phyloP scores from a whole-genome alignment of 1,139 yeast species.

The Pichia sp. region DNA sequence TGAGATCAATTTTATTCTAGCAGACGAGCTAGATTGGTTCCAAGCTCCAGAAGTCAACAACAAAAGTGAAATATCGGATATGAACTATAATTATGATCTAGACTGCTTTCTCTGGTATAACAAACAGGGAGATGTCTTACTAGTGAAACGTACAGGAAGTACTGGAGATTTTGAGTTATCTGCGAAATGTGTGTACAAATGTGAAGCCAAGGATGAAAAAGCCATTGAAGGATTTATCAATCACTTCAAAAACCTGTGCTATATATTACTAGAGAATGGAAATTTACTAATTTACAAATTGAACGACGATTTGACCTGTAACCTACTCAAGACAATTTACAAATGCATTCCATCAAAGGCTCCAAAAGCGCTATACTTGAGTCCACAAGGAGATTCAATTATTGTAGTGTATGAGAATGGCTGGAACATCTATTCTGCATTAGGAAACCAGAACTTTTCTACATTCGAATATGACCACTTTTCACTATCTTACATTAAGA shows the following conservation, averaged over 20 bases:
- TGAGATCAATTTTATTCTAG: slow-evolving; percentile 26
- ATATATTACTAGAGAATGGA: slow-evolving; percentile 30
- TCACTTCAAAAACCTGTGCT: slow-evolving; percentile 25
- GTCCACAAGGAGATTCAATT: slow-evolving; percentile 28
- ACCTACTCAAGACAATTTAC: slow-evolving; percentile 24
- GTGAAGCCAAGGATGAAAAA: slow-evolving; percentile 3
- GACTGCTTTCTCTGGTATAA: slow-evolving; percentile 30
- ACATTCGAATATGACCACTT: slow-evolving; percentile 34
- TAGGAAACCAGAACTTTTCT: slow-evolving; percentile 36
- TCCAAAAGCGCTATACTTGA: slow-evolving; percentile 24
- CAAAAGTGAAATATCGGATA: slow-evolving; percentile 17
- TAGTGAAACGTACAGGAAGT: slow-evolving; percentile 19
- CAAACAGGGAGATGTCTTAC: slow-evolving; percentile 27
- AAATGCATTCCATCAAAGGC: slow-evolving; percentile 26
- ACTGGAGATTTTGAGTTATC: slow-evolving; percentile 17
- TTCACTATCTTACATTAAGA: slow-evolving; percentile 24
- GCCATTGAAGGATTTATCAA: slow-evolving; percentile 25
- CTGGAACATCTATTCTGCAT: slow-evolving; percentile 35
- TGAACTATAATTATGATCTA: slow-evolving; percentile 24
- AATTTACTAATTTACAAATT: slow-evolving; percentile 29
- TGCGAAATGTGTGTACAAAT: slow-evolving; percentile 21
- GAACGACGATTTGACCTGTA: slow-evolving; percentile 20
- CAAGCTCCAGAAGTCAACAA: slow-evolving; percentile 14
- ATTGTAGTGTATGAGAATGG: slow-evolving; percentile 30
- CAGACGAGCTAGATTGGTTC: slow-evolving; percentile 33